Conservation (phyloP, 768 basidiomycete genomes). For the Pleurotus ostreatus region DNA sequence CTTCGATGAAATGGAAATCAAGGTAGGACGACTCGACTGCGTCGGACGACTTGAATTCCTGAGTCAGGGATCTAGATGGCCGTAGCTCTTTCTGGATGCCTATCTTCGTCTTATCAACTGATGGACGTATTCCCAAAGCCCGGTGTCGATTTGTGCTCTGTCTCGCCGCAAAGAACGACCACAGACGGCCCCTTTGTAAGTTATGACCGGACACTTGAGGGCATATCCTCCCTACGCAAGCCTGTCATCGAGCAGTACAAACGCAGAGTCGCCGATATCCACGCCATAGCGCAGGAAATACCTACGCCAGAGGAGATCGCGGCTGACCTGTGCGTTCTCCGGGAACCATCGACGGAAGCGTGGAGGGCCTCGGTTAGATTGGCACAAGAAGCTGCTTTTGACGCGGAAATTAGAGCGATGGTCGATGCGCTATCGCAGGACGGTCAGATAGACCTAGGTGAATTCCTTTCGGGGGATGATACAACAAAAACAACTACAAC, state of each 20-base stretch:
- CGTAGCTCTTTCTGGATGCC: no score
- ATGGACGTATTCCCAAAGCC: not conserved
- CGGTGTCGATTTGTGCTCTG: no score
- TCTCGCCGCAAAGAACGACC: no score
- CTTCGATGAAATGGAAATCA: conserved; percentile 18
- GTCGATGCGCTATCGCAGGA: conserved; percentile 1
- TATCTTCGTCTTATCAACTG: not conserved
- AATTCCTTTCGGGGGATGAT: not conserved
- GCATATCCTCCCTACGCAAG: not conserved
- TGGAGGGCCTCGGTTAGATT: not conserved
- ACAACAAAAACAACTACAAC: not conserved
- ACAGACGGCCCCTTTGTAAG: no score
- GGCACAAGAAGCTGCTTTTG: conserved; percentile 14
- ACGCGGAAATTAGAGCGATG: conserved; percentile 8
- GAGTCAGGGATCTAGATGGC: no score
- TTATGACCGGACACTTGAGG: not conserved
- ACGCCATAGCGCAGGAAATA: not conserved
- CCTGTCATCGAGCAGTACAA: not conserved
- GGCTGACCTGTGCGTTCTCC: not conserved
- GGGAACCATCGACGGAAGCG: not conserved
- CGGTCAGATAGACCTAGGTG: not conserved
- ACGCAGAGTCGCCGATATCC: not conserved
- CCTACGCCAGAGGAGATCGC: not conserved
- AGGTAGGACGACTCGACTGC: no score
- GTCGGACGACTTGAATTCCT: no score